phyloP scores from a whole-genome alignment of 2,329 filamentous ascomycete genomes.

The Hirsutella rhossiliensis region DNA sequence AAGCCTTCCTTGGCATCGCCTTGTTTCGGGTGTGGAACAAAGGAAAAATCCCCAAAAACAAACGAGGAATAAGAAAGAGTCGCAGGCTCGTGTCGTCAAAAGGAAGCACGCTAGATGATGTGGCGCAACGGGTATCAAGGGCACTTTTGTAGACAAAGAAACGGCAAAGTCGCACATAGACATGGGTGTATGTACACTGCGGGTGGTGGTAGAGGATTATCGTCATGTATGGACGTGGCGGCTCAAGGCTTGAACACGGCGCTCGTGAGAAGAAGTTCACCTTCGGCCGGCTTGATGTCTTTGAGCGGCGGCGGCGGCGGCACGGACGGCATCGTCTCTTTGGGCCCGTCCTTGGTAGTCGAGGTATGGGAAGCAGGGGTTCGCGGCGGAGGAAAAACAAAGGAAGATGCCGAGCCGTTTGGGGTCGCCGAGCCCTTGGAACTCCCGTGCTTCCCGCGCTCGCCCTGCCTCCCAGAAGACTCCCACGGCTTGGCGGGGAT shows the following conservation, averaged over 20 bases:
- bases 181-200: background rate
- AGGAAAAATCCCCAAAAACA: no score
- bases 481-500: background rate
- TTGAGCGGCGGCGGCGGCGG: slow-evolving; percentile 22
- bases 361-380: background rate
- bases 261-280: slow-evolving; percentile 32
- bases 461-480: background rate
- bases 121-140: no score
- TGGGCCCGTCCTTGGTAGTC: background rate
- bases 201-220: background rate
- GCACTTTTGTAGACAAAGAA: background rate
- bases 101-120: no score
- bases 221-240: background rate
- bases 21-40: no score
- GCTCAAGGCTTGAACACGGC: slow-evolving; percentile 35
- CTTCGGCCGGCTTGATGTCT: slow-evolving; percentile 14
- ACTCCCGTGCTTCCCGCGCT: background rate
- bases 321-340: slow-evolving; percentile 13
- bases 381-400: background rate
- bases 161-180: background rate
- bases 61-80: no score
- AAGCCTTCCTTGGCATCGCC: no score
- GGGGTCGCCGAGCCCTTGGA: no score
- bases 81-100: no score
- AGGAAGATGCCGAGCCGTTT: no score